phyloP scores from a whole-genome alignment of 1,284 basidiomycete species.

The Fomitopsis schrenkii region DNA sequence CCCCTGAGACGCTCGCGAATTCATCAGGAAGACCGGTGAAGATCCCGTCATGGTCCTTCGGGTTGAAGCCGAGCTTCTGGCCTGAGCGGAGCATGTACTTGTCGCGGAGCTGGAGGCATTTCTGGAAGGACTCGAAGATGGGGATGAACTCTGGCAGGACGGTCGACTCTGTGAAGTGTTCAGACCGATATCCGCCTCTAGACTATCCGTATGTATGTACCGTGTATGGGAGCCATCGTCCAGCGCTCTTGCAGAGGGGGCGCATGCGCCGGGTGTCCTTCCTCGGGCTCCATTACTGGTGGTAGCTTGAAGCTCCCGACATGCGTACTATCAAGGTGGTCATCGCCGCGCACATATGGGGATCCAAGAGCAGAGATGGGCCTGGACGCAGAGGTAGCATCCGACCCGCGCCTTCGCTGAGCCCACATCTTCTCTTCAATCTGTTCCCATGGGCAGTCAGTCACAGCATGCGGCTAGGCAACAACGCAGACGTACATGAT shows the following conservation, averaged over 20 bases:
- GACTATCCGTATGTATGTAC: not conserved
- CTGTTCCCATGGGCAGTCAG: constrained; percentile 31
- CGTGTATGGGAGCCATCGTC: not conserved
- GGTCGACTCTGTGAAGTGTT: constrained; percentile 30
- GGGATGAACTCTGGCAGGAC: constrained; percentile 49
- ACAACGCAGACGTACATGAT: constrained; percentile 51
- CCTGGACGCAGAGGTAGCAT: constrained; percentile 29
- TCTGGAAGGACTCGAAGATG: constrained; percentile 63
- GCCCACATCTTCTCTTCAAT: constrained; percentile 71
- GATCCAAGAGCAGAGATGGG: constrained; percentile 26
- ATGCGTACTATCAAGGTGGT: constrained; percentile 37
- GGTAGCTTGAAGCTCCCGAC: constrained; percentile 38
- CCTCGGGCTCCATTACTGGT: constrained; percentile 31
- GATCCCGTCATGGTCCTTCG: constrained; percentile 78
- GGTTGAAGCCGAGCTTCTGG: constrained; percentile 90
- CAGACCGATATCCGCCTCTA: constrained; percentile 3
- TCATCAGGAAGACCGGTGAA: constrained; percentile 62
- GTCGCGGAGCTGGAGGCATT: constrained; percentile 84
- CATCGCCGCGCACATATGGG: constrained; percentile 32
- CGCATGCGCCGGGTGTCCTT: constrained; percentile 8
- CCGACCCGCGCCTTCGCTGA: constrained; percentile 46
- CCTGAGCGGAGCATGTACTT: constrained; percentile 86
- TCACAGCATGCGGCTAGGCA: not conserved
- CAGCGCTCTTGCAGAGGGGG: constrained; percentile 2
- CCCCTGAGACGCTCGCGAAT: constrained; percentile 60